phyloP scores from a whole-genome alignment of 2,329 filamentous ascomycete genomes.

The Talaromyces sp. region DNA sequence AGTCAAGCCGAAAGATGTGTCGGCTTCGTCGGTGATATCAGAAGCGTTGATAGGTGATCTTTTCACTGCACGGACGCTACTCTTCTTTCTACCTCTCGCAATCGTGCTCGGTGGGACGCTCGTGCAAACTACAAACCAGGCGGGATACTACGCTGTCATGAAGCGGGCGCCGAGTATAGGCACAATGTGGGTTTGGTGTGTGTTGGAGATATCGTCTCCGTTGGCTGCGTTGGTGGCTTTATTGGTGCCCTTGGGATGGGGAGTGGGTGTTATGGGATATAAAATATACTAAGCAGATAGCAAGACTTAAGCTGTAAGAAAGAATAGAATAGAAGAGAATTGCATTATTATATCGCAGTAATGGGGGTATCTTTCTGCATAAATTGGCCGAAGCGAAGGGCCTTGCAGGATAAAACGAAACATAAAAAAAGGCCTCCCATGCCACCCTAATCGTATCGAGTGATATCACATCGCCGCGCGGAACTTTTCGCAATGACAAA shows the following conservation, averaged over 20 bases:
- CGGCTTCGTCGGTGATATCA: neutral
- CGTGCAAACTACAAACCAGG: slow-evolving; percentile 74
- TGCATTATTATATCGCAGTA: slow-evolving; percentile 6
- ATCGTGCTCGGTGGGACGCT: slow-evolving; percentile 67
- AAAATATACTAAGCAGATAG: neutral
- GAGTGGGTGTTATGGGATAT: slow-evolving; percentile 26
- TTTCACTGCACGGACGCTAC: slow-evolving; percentile 27
- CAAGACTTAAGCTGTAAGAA: neutral
- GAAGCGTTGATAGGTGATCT: slow-evolving; percentile 5
- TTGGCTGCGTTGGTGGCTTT: slow-evolving; percentile 58
- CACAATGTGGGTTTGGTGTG: slow-evolving; percentile 88
- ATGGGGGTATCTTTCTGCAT: slow-evolving; percentile 16
- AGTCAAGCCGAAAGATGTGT: neutral
- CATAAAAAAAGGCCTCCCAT: slow-evolving; percentile 4
- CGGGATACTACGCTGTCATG: slow-evolving; percentile 83
- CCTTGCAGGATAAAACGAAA: neutral
- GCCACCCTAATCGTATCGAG: neutral
- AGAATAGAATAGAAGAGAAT: neutral
- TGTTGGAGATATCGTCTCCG: slow-evolving; percentile 75
- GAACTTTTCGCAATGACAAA: slow-evolving; percentile 5
- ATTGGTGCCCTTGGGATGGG: slow-evolving; percentile 49
- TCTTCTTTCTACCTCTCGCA: slow-evolving; percentile 34
- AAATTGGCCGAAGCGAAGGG: neutral
- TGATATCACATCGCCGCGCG: neutral
- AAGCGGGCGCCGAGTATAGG: slow-evolving; percentile 86